Conservation (phyloP, 2,329 filamentous ascomycete genomes). For the Diaporthe citrichinensis region DNA sequence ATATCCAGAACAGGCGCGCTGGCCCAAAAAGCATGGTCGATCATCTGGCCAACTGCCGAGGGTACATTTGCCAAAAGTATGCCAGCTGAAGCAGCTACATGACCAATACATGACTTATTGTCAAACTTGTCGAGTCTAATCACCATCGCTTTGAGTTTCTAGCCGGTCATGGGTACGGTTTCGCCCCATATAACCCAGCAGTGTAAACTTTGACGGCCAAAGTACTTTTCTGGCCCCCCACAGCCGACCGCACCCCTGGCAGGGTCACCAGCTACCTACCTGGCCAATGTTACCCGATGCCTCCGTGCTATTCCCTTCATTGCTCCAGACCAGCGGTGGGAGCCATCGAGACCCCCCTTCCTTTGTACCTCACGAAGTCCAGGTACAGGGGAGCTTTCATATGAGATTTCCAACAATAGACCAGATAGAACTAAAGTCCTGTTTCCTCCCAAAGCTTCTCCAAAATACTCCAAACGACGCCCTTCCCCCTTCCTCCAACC, state of each 20-base stretch:
- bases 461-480: constrained; percentile 21
- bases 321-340: constrained; percentile 18
- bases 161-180: constrained; percentile 34
- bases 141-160: constrained; percentile 34
- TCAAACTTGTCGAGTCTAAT: constrained; percentile 34
- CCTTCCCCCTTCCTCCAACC: background rate
- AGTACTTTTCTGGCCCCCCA: constrained; percentile 29
- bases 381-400: constrained; percentile 2
- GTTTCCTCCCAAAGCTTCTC: constrained; percentile 27
- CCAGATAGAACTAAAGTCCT: background rate
- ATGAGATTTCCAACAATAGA: constrained; percentile 33
- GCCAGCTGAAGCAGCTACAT: constrained; percentile 32
- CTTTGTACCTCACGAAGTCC: constrained; percentile 11
- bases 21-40: background rate
- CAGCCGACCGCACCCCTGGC: constrained; percentile 18
- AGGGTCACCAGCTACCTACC: background rate
- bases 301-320: background rate
- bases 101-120: constrained; percentile 35
- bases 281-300: constrained; percentile 11
- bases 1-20: constrained; percentile 12
- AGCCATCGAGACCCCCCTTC: constrained; percentile 24
- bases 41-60: constrained; percentile 29
- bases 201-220: constrained; percentile 32
- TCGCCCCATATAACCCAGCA: constrained; percentile 33
- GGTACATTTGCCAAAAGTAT: constrained; percentile 22